phyloP scores from a whole-genome alignment of 495 filamentous ascomycete genomes.

The Penicillium silybi region DNA sequence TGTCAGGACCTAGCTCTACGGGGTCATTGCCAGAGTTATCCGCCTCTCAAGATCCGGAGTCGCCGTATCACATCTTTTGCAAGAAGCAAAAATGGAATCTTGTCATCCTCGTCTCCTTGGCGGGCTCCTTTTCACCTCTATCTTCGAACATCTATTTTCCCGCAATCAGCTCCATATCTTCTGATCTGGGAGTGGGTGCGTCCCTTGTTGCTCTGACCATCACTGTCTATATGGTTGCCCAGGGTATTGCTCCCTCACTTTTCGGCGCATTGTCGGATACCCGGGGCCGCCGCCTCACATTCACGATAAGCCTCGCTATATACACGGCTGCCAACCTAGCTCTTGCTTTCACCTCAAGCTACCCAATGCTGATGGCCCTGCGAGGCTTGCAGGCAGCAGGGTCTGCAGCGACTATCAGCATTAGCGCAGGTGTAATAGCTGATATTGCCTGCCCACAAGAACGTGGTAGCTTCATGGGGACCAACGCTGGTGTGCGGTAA shows the following conservation, averaged over 20 bases:
- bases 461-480: slow-evolving; percentile 1
- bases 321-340: slow-evolving; percentile 1
- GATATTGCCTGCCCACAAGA: slow-evolving; percentile 3
- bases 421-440: slow-evolving; percentile 3
- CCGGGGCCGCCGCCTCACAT: slow-evolving; percentile 1
- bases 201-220: not conserved
- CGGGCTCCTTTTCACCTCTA: slow-evolving; percentile 1
- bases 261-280: not conserved
- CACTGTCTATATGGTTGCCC: slow-evolving; percentile 2
- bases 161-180: not conserved
- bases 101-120: slow-evolving; percentile 6
- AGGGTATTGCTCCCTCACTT: slow-evolving; percentile 2
- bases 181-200: not conserved
- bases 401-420: slow-evolving; percentile 3
- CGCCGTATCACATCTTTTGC: slow-evolving; percentile 3
- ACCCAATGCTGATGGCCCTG: not conserved
- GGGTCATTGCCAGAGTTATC: not conserved
- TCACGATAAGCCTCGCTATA: not conserved
- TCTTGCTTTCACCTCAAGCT: not conserved
- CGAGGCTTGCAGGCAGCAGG: slow-evolving; percentile 1
- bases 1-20: not conserved
- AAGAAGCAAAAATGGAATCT: slow-evolving; percentile 5
- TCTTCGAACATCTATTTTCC: slow-evolving; percentile 8
- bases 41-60: not conserved
- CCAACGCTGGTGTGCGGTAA: slow-evolving; percentile 3